Percentiles rank a stretch among this genome's conserved stretches.
phyloP scores from a whole-genome alignment of 495 filamentous ascomycete genomes.

The Penicillium ucsense region DNA sequence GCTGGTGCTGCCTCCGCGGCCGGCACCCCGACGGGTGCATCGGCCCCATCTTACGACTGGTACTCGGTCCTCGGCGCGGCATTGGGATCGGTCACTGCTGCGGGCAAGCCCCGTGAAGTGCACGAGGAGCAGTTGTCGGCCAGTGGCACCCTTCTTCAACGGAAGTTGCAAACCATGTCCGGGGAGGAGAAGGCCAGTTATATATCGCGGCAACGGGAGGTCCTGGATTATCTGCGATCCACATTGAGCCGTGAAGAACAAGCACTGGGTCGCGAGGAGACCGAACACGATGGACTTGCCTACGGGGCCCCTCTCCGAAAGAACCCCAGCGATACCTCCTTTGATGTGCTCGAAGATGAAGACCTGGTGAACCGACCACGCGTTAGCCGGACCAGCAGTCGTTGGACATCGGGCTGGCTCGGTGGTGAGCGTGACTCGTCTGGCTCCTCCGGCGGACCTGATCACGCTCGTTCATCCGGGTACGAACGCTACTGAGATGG shows the following conservation, averaged over 20 bases:
- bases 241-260: conserved; percentile 67
- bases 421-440: conserved; percentile 20
- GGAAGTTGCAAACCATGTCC: conserved; percentile 44
- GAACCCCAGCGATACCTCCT: conserved; percentile 68
- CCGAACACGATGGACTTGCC: conserved; percentile 37
- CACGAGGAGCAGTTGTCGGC: conserved; percentile 44
- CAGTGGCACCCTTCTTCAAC: conserved; percentile 58
- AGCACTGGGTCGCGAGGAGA: conserved; percentile 29
- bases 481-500: conserved; percentile 15
- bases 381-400: conserved; percentile 16
- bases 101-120: conserved; percentile 35
- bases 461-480: conserved; percentile 23
- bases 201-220: conserved; percentile 63
- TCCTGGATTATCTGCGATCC: conserved; percentile 57
- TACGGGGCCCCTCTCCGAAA: conserved; percentile 48
- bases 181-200: conserved; percentile 56
- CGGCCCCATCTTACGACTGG: conserved; percentile 48
- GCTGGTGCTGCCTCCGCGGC: conserved; percentile 11
- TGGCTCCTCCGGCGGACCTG: conserved; percentile 18
- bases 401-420: conserved; percentile 33
- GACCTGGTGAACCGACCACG: conserved; percentile 35
- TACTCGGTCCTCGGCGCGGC: conserved; percentile 57
- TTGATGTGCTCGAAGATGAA: conserved; percentile 72
- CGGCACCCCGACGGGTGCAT: conserved; percentile 35
- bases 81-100: conserved; percentile 39